Evolutionary conservation across 805 yeast genomes (phyloP), one percentile per base, ranked within the genome.

Genomic region (Jamesozyma gamospora): DNA sequence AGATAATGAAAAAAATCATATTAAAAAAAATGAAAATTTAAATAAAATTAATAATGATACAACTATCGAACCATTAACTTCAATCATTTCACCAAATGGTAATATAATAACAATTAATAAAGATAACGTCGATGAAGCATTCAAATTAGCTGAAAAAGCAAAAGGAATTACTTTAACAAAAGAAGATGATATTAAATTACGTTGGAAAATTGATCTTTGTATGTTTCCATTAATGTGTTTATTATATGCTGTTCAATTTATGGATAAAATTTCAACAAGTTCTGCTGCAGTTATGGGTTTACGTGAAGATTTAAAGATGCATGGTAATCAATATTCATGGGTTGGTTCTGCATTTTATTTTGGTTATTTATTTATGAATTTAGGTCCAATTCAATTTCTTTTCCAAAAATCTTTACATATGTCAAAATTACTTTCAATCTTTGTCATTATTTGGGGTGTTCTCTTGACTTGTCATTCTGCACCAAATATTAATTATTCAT

Each of bases 361-460:
- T 30, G 88, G 87, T 3, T 82, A 79, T 52, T 55, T 81, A 36
- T 64, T 62, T 8, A 78, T 75, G 50, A 79, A 75, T 47, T 58
- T 71, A 40, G 54, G 60, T 13, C 52, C 55, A 11, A 55, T 58
- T 14, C 55, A 52, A 37, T 35, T 52, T 17, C 41, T 54, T 17
- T 54, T 55, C 35, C 87, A 81, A 55, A 65, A 64, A 39, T 70
- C 75, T 37, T 81, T 79, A 3, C 43, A 51, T 31, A 65, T 80
- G 45, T 69, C 77, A 4, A 75, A 72, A 46, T 58, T 75, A 4
- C 64, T 71, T 3, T 62, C 74, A 9, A 44, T 56, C 1, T 69
- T 70, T 43, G 69, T 79, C 30, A 50, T 76, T n/a, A 32, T 72
- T 0, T 81, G 88, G 87, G 86, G 86, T 17, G 49, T 55, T 25